These are phyloP conservation scores for Bondarzewia mesenterica DNA, from an alignment of 1,284 basidiomycete genomes.

Conservation along the genomic window DNA sequence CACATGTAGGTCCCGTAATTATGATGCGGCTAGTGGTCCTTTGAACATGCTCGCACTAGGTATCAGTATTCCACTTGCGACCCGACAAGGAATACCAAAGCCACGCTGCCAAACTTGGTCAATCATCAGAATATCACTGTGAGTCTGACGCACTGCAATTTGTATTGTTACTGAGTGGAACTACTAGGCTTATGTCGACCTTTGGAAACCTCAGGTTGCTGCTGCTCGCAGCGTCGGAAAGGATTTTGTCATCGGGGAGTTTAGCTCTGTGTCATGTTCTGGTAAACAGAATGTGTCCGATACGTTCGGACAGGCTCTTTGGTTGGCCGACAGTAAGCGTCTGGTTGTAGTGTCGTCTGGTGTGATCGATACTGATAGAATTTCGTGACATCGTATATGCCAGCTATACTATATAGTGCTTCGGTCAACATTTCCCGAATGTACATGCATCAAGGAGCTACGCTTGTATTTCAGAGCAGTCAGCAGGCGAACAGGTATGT, in stretches of 20 bases:
- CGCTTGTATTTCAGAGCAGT: slow-evolving; percentile 27
- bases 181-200: slow-evolving; percentile 23
- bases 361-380: not conserved
- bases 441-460: slow-evolving; percentile 29
- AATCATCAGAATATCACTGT: slow-evolving; percentile 29
- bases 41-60: no score
- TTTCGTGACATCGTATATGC: not conserved
- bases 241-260: slow-evolving; percentile 29
- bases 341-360: not conserved
- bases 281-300: slow-evolving; percentile 30
- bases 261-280: slow-evolving; percentile 27
- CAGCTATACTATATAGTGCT: slow-evolving; percentile 27
- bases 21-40: no score
- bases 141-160: not conserved
- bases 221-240: slow-evolving; percentile 22
- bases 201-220: slow-evolving; percentile 29
- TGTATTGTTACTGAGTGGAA: not conserved
- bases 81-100: slow-evolving; percentile 24
- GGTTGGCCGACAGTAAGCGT: slow-evolving; percentile 25
- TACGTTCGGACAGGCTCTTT: slow-evolving; percentile 28
- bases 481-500: slow-evolving; percentile 23
- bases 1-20: slow-evolving; percentile 24
- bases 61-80: slow-evolving; percentile 33
- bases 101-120: slow-evolving; percentile 24
- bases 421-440: slow-evolving; percentile 25